phyloP scores from a whole-genome alignment of 345 rosid genomes.

The Dipteronia dyeriana region DNA sequence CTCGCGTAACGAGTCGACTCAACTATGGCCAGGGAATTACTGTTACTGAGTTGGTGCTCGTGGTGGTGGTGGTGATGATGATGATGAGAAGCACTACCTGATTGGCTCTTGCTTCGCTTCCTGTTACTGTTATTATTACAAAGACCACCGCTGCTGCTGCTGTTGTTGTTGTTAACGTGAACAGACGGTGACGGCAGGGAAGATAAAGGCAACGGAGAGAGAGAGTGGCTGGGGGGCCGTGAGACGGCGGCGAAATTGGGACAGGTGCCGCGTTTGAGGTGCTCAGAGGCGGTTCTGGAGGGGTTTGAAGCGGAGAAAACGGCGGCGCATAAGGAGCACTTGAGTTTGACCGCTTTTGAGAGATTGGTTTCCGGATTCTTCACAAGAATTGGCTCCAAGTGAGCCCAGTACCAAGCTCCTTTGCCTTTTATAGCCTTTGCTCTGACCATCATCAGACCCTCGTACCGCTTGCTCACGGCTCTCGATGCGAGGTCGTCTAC shows the following conservation, averaged over 20 bases:
- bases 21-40: constrained; percentile 42
- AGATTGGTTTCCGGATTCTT: constrained; percentile 44
- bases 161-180: constrained; percentile 9
- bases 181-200: constrained; percentile 37
- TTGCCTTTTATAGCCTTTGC: constrained; percentile 58
- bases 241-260: constrained; percentile 42
- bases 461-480: constrained; percentile 34
- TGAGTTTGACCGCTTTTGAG: constrained; percentile 57
- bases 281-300: constrained; percentile 58
- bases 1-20: constrained; percentile 34
- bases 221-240: constrained; percentile 24
- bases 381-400: constrained; percentile 51
- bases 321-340: constrained; percentile 50
- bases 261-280: constrained; percentile 56
- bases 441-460: constrained; percentile 44
- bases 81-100: constrained; percentile 6
- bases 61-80: neutral
- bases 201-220: constrained; percentile 53
- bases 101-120: constrained; percentile 37
- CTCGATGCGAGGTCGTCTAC: constrained; percentile 26
- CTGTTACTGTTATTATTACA: constrained; percentile 28
- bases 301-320: constrained; percentile 62
- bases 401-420: constrained; percentile 71
- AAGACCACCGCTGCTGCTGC: neutral
- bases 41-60: constrained; percentile 11